Conservation (phyloP, 202 grass and related monocot species). For the Eragrostis tef region DNA sequence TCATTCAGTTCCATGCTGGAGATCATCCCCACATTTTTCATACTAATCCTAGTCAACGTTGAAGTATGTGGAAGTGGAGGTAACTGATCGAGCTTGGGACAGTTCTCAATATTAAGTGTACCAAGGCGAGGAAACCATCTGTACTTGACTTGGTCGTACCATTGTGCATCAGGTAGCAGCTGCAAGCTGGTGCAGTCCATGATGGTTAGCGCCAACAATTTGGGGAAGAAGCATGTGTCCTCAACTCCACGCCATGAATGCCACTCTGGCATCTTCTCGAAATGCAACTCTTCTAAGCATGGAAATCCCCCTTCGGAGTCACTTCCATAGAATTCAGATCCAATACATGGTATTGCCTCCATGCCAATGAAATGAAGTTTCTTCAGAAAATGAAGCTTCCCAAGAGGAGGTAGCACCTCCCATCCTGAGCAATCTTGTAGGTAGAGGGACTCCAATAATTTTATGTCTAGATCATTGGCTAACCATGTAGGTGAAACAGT, state of each 20-base stretch:
- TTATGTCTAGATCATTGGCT: not conserved
- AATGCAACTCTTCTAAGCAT: slow-evolving; percentile 3
- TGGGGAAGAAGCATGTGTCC: not conserved
- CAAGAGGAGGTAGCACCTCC: slow-evolving; percentile 2
- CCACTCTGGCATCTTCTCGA: not conserved
- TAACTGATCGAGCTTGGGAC: not conserved
- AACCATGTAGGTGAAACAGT: slow-evolving; percentile 11
- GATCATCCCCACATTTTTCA: not conserved
- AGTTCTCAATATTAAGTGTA: not conserved
- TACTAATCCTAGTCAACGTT: not conserved
- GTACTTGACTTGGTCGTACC: not conserved
- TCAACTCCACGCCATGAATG: not conserved
- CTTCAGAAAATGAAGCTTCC: not conserved
- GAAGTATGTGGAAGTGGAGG: slow-evolving; percentile 9
- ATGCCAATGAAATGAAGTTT: slow-evolving; percentile 9
- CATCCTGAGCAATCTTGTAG: not conserved
- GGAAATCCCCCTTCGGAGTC: not conserved
- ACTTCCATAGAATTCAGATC: not conserved
- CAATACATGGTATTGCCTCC: not conserved
- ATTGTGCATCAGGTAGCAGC: not conserved
- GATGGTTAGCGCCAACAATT: not conserved
- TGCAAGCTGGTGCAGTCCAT: not conserved
- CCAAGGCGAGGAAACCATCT: not conserved
- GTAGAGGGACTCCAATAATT: slow-evolving; percentile 4
- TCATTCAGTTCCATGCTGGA: not conserved